phyloP scores from a whole-genome alignment of 257 asterid species.

The Plectranthus barbatus region DNA sequence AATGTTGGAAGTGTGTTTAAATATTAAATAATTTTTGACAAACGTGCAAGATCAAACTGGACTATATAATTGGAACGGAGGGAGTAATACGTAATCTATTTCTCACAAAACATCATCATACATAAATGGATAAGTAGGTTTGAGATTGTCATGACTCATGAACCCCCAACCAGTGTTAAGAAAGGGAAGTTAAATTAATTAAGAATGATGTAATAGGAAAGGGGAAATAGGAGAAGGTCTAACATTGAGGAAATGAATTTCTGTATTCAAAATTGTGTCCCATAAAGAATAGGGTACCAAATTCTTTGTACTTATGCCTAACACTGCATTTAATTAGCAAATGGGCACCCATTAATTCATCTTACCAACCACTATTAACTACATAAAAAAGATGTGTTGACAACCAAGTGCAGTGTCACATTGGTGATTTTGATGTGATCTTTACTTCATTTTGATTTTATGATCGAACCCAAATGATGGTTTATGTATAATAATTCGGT shows the following conservation, averaged over 20 bases:
- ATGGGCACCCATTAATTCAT: slow-evolving; percentile 19
- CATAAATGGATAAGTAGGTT: too few species aligned
- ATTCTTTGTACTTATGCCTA: slow-evolving; percentile 10
- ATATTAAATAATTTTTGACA: too few species aligned
- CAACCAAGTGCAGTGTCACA: slow-evolving; percentile 2
- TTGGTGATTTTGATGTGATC: neutral
- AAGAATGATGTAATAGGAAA: neutral
- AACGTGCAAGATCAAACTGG: too few species aligned
- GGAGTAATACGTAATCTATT: too few species aligned
- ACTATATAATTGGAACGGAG: too few species aligned
- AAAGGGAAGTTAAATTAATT: neutral
- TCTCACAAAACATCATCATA: too few species aligned
- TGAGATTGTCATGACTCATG: too few species aligned
- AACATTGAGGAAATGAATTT: neutral
- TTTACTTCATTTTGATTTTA: neutral
- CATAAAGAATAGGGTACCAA: neutral
- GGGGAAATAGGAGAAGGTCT: neutral
- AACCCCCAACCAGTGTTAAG: neutral
- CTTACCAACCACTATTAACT: slow-evolving; percentile 19
- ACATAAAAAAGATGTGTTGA: slow-evolving; percentile 6
- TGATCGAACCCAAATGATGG: too few species aligned
- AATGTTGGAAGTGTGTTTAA: too few species aligned
- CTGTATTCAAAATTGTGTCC: neutral
- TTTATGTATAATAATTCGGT: too few species aligned
- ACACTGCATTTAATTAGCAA: slow-evolving; percentile 17